Percentiles rank a stretch among this genome's conserved stretches.
phyloP scores from a whole-genome alignment of 2,329 filamentous ascomycete genomes.

The Fusarium sp. region DNA sequence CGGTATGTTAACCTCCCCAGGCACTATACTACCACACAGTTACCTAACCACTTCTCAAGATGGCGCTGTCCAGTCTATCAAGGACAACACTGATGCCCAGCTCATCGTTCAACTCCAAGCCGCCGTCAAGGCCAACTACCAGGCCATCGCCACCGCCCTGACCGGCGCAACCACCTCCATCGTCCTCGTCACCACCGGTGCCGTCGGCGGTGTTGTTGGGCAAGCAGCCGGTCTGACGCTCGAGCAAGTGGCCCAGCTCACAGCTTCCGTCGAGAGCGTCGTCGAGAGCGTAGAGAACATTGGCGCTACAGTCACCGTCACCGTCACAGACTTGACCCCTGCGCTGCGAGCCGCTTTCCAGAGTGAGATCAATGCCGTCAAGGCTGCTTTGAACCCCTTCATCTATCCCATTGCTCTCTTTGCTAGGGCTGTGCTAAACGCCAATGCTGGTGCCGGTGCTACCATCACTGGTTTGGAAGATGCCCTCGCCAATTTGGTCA shows the following conservation, averaged over 20 bases:
- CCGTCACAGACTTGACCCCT: slow-evolving; percentile 10
- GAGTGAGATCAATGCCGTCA: slow-evolving; percentile 10
- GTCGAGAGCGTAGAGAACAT: background rate
- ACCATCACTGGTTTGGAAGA: slow-evolving; percentile 1
- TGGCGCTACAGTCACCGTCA: background rate
- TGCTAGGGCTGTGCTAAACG: background rate
- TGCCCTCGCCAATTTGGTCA: background rate
- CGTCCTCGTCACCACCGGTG: slow-evolving; percentile 16
- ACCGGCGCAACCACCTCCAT: background rate
- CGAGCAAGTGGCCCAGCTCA: slow-evolving; percentile 7
- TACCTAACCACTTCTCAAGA: slow-evolving; percentile 1
- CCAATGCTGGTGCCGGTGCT: background rate
- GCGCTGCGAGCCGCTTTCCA: background rate
- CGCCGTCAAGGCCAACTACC: background rate
- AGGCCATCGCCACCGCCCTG: slow-evolving; percentile 6
- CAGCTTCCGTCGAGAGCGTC: background rate
- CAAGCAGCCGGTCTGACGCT: background rate
- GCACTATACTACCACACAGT: fast-evolving
- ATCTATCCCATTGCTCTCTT: slow-evolving; percentile 6
- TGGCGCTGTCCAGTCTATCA: background rate
- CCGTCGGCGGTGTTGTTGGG: slow-evolving; percentile 7
- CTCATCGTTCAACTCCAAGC: background rate
- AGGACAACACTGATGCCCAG: background rate
- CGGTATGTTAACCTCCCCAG: background rate
- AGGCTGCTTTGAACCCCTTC: slow-evolving; percentile 6